Percentiles rank a stretch among this genome's conserved stretches.
phyloP scores from a whole-genome alignment of 2,329 filamentous ascomycete genomes.

The Bipolaris cookei region DNA sequence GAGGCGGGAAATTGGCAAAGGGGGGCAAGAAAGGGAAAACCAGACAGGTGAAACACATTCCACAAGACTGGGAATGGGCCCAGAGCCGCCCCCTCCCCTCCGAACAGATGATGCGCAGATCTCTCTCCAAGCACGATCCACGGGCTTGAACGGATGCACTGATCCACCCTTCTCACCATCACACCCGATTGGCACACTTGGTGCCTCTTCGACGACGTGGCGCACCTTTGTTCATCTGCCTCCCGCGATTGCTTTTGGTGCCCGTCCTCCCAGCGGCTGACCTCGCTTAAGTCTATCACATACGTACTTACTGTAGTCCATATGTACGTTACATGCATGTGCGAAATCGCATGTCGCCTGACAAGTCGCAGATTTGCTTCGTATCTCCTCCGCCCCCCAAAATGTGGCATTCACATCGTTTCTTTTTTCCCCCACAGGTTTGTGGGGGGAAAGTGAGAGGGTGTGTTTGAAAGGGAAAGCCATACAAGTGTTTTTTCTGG shows the following conservation, averaged over 20 bases:
- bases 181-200: conserved; percentile 17
- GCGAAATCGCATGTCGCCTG: conserved; percentile 1
- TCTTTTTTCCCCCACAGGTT: conserved; percentile 12
- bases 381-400: background rate
- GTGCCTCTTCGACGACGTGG: conserved; percentile 5
- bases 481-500: background rate
- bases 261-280: conserved; percentile 14
- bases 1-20: conserved; percentile 26
- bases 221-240: conserved; percentile 10
- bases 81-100: conserved; percentile 1
- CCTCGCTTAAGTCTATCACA: conserved; percentile 22
- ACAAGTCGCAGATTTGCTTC: conserved; percentile 12
- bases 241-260: conserved; percentile 18
- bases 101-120: conserved; percentile 23
- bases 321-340: background rate
- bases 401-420: background rate
- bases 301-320: background rate
- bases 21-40: conserved; percentile 8
- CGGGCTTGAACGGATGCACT: conserved; percentile 15
- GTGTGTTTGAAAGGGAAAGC: too few relatives aligned
- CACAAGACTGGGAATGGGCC: conserved; percentile 9
- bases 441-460: too few relatives aligned
- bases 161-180: conserved; percentile 11
- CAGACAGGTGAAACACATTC: conserved; percentile 21
- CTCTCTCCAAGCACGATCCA: conserved; percentile 15